Evolutionary conservation across 305 asterid species (phyloP), one percentile per base, ranked within the genome.

Genomic region (Fraxinus greggii): DNA sequence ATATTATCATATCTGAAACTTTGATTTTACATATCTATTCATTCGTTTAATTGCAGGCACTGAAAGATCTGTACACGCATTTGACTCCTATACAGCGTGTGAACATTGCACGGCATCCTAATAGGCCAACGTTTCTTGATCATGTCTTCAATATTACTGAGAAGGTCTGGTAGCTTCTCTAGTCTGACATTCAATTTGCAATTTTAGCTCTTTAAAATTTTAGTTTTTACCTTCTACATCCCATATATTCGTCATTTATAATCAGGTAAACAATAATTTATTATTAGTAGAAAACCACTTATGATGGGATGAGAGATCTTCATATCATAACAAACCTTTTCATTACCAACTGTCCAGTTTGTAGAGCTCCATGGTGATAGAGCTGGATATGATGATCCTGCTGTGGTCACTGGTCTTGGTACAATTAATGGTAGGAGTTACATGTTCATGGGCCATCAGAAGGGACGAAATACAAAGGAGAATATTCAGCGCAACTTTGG

Each of bases 291-390:
- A 26, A 67, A 67, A 12, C 19, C 15, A 28, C 21, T 8, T 13
- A 23, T 63, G 72, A 23, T 65, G 17, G 79, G 82, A 56, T 75
- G 82, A 76, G 23, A 23, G 80, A 23, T 74, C 78, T 81, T 82
- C 40, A 36, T 82, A 56, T 78, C 17, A 38, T 26, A 59, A 42
- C 33, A 33, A 61, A 82, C 51, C 38, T 85, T 82, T 29, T 61
- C 42, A 36, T 84, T 78, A 69, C 63, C 42, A 29, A 61, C 54
- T 81, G 45, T 78, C 81, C 90, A 97, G 98, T 97, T 97, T 92
- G 96, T 97, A 31, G 99, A 97, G 92, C 98, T 97, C 85, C 99
- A 97, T 85, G 99, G 99, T 77, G 99, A 97, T 86, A 90, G 99
- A 85, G 92, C 94, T 83, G 99, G 99, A 85, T 97, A 94, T 75